Evolutionary conservation across 208 protist genomes (phyloP).

Genomic region (Porcisia deanei): DNA sequence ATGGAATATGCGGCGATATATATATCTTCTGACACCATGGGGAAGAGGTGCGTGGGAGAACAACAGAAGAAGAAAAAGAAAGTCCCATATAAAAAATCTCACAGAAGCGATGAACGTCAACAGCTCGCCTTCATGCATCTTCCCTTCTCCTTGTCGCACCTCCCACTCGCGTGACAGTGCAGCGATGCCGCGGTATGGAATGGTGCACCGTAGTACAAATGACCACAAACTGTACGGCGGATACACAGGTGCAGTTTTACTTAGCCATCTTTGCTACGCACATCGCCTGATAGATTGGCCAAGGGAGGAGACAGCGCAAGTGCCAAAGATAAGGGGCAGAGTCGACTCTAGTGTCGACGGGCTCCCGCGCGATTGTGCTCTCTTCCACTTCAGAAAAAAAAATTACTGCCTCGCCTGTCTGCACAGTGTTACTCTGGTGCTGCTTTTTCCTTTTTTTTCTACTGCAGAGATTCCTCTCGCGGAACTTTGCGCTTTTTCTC

Average conservation of each 20-base stretch:
- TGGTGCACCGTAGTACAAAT: background rate
- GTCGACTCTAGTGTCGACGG: background rate
- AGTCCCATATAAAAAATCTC: background rate
- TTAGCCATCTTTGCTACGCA: background rate
- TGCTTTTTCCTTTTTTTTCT: background rate
- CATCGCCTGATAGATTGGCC: background rate
- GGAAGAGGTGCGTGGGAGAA: background rate
- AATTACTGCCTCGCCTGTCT: background rate
- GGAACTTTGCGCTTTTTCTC: background rate
- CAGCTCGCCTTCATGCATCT: too few species aligned
- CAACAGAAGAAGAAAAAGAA: too few species aligned
- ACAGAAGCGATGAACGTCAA: background rate
- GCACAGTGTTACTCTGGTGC: too few species aligned
- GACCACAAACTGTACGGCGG: too few species aligned
- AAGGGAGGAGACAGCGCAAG: background rate
- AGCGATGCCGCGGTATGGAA: background rate
- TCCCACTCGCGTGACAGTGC: background rate
- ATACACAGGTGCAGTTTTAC: too few species aligned
- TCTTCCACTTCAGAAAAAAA: background rate
- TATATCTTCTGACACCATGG: background rate
- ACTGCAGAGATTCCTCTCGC: background rate
- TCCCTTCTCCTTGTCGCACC: background rate
- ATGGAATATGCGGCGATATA: background rate
- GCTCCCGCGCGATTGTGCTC: background rate
- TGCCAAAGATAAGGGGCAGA: background rate